Conservation (phyloP, 208 protist genomes). For the Crithidia expoeki region DNA sequence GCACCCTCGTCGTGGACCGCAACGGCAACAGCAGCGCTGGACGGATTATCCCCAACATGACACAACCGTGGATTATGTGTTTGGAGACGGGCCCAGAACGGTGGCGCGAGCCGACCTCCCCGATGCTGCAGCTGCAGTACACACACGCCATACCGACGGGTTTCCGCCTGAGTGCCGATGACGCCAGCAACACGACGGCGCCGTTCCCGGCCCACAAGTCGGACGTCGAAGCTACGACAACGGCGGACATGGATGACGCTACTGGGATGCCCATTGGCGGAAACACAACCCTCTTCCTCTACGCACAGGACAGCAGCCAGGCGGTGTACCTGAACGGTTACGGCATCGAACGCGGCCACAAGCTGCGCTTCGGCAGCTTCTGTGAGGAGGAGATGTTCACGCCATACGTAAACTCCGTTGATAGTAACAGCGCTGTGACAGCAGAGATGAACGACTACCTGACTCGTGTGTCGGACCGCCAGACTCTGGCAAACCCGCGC, state of each 20-base stretch:
- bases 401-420: neutral
- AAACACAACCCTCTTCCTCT: slow-evolving; percentile 60
- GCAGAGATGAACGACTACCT: slow-evolving; percentile 11
- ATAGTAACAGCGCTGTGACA: slow-evolving; percentile 2
- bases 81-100: slow-evolving; percentile 62
- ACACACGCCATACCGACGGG: slow-evolving; percentile 48
- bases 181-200: slow-evolving; percentile 70
- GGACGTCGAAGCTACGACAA: slow-evolving; percentile 10
- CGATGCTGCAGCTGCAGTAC: slow-evolving; percentile 68
- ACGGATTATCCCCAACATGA: slow-evolving; percentile 43
- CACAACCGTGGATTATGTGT: slow-evolving; percentile 79
- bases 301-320: slow-evolving; percentile 54
- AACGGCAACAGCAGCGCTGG: slow-evolving; percentile 7
- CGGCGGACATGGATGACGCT: slow-evolving; percentile 10
- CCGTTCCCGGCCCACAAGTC: slow-evolving; percentile 37
- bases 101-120: slow-evolving; percentile 60
- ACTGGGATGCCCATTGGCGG: slow-evolving; percentile 49
- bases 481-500: slow-evolving; percentile 52
- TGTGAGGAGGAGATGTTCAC: slow-evolving; percentile 46
- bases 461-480: slow-evolving; percentile 19
- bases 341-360: slow-evolving; percentile 61
- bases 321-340: slow-evolving; percentile 79
- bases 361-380: slow-evolving; percentile 61
- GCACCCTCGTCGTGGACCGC: slow-evolving; percentile 18
- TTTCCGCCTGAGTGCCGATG: slow-evolving; percentile 57